Evolutionary conservation across 805 yeast species (phyloP), one percentile per base, ranked within the genome.

Genomic region (Candida nanaspora): DNA sequence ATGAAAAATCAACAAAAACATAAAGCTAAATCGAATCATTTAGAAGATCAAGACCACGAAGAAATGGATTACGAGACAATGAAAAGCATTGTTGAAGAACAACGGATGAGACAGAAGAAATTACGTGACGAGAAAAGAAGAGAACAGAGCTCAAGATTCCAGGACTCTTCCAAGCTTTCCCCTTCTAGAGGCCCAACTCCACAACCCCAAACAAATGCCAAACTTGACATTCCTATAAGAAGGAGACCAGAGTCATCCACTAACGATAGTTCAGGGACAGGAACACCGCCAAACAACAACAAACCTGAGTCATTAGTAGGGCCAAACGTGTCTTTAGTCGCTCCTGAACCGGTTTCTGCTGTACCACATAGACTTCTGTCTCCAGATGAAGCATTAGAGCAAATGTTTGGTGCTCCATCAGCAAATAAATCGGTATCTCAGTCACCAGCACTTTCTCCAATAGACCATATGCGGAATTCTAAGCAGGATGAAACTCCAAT

Each of bases 1-100:
- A 80, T 86, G 88, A 70, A 65, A 42, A 72, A 76, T 44, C 80
- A 75, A 49, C 66, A 61, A 13, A 63, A 52, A 48, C 70, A 80
- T 48, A 73, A 68, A 41, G 62, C 63, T 15, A 67, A 69, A 3
- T 66, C 64, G 9, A 53, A 51, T 32, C 40, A 25, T 8, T 62
- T 59, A 11, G 61, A 51, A 31, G 68, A 64, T 18, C 70, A 72
- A 25, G 77, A 70, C 39, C 66, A 69, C 13, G 76, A 69, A 14
- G 71, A 72, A 42, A 61, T 72, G 40, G 63, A 71, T 39, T 55
- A 50, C 28, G 68, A 62, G n/a, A 66, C 63, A 37, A 66, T 70
- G 41, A 57, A 61, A 26, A 49, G 51, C 10, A 61, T 68, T 34
- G 65, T 70, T 50, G 62, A 56, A 35, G 38, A 48, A 8, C 76